A percentile compares a stretch with the other conserved stretches of the same genome.
These are phyloP conservation scores for Glycine tomentella DNA, from an alignment of 306 rosid species.

Conservation along the genomic window DNA sequence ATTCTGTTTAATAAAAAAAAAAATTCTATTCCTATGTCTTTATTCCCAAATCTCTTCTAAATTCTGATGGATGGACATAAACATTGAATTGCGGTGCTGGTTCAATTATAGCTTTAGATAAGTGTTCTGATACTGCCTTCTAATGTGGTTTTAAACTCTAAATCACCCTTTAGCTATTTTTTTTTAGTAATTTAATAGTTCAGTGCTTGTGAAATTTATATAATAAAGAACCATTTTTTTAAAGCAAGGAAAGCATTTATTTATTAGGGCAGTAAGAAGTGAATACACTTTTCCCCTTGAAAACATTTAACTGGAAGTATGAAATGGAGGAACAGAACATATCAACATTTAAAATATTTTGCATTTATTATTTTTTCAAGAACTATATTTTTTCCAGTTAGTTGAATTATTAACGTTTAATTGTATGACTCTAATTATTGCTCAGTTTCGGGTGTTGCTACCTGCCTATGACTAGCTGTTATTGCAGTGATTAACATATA, in stretches of 20 bases:
- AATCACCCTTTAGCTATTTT: neutral
- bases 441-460: neutral
- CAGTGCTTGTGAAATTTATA: conserved; percentile 8
- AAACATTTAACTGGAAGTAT: neutral
- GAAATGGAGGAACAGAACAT: too few relatives aligned
- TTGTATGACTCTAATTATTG: conserved; percentile 7
- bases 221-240: neutral
- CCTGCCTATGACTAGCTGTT: conserved; percentile 7
- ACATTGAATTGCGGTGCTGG: neutral
- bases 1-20: conserved; percentile 5
- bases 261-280: neutral
- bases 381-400: neutral
- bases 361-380: too few relatives aligned
- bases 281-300: neutral
- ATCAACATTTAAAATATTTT: too few relatives aligned
- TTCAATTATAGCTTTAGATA: neutral
- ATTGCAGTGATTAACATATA: neutral
- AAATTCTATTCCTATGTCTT: neutral
- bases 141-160: neutral
- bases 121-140: neutral
- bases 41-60: neutral
- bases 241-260: neutral
- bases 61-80: neutral
- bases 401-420: neutral
- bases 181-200: neutral